Percentiles rank a stretch among this genome's conserved stretches.
Evolutionary conservation across 108 stramenopile species (phyloP).

Genomic region (Pseudonitzschia multiseries): DNA sequence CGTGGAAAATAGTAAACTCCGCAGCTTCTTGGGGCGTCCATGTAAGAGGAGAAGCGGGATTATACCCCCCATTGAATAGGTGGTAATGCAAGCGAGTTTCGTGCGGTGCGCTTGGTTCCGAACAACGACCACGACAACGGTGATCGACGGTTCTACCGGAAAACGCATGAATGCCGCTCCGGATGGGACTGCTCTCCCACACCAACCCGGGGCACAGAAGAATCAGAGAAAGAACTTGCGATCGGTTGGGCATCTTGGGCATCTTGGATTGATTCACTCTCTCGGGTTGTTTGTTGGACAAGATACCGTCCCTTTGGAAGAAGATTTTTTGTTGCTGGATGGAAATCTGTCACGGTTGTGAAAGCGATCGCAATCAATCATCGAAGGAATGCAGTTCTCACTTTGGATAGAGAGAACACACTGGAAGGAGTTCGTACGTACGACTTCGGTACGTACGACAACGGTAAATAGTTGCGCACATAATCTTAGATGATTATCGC

Average conservation of each 20-base stretch:
- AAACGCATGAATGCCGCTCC: background rate
- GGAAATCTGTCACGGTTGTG: no score
- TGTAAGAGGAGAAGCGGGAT: constrained; percentile 12
- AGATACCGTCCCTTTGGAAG: no score
- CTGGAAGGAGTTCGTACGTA: no score
- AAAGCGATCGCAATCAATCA: no score
- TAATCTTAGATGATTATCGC: no score
- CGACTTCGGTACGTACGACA: no score
- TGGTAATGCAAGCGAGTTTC: constrained; percentile 2
- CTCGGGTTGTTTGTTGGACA: no score
- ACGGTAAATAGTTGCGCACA: no score
- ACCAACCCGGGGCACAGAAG: background rate
- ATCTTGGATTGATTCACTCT: no score
- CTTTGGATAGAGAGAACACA: no score
- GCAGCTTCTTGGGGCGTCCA: constrained; percentile 38
- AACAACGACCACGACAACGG: background rate
- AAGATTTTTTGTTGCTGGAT: no score
- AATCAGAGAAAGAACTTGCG: background rate
- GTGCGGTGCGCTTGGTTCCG: background rate
- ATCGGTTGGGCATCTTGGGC: background rate
- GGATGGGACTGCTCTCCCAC: background rate
- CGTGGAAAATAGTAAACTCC: constrained; percentile 30
- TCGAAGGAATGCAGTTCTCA: no score
- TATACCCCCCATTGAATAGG: constrained; percentile 33
- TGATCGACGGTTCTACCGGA: background rate